These are phyloP conservation scores for Pseudomonodictys pantanalensis DNA, from an alignment of 495 filamentous ascomycete species.

Conservation along the genomic window DNA sequence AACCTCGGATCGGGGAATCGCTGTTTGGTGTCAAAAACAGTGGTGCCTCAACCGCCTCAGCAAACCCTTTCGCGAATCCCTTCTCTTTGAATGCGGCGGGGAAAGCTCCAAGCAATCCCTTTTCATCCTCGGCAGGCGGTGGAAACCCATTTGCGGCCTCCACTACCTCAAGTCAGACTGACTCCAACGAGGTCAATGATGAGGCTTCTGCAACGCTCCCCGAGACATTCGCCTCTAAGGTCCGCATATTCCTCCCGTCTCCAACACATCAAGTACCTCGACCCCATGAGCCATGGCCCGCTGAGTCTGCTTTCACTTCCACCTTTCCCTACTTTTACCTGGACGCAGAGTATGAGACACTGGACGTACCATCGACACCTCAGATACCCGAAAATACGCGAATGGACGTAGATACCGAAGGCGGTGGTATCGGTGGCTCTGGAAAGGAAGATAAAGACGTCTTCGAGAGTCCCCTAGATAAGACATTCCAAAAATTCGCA, in stretches of 20 bases:
- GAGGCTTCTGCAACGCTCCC: slow-evolving; percentile 48
- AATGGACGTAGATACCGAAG: slow-evolving; percentile 55
- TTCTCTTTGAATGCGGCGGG: slow-evolving; percentile 18
- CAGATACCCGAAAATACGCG: slow-evolving; percentile 45
- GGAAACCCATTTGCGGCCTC: slow-evolving; percentile 58
- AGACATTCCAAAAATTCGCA: slow-evolving; percentile 86
- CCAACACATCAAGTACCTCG: slow-evolving; percentile 32
- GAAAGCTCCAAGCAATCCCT: slow-evolving; percentile 46
- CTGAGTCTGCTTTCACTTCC: slow-evolving; percentile 56
- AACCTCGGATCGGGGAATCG: slow-evolving; percentile 38
- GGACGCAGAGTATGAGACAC: slow-evolving; percentile 88
- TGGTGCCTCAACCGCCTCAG: not conserved
- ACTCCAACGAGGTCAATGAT: slow-evolving; percentile 30
- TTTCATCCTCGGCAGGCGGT: slow-evolving; percentile 44
- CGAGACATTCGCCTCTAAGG: slow-evolving; percentile 71
- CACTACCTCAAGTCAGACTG: slow-evolving; percentile 34
- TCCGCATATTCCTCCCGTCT: slow-evolving; percentile 48
- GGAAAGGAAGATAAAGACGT: slow-evolving; percentile 73
- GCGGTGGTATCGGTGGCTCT: slow-evolving; percentile 46
- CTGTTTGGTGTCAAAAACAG: slow-evolving; percentile 32
- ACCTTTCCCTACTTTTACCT: slow-evolving; percentile 77
- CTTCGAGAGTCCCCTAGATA: slow-evolving; percentile 81
- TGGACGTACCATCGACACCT: slow-evolving; percentile 53
- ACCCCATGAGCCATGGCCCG: slow-evolving; percentile 69
- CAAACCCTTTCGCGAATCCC: slow-evolving; percentile 33